Base-by-base conservation (phyloP, 441 rosid species). In the Gossypium gossypioides region DNA sequence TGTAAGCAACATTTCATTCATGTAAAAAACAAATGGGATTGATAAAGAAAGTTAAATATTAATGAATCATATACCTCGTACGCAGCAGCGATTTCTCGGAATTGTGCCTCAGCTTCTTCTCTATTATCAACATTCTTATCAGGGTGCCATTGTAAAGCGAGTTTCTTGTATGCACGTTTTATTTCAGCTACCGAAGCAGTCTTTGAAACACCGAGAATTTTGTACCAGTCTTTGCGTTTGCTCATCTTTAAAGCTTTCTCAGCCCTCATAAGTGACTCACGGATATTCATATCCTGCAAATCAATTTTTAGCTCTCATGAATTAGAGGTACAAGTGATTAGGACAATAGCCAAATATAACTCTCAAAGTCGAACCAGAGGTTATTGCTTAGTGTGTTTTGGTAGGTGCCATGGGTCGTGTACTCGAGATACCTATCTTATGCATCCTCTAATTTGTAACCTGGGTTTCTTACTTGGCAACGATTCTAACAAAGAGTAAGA, bases 181-280 rank as follows among this genome's bases (percentile, higher is more conserved):
- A 95, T 92, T 72, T 95, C 99, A 22, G 94, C 60, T 37, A 91
- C 63, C 3, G 96, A 81, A 1, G 99, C 93, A 2, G 89, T 87
- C 83, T 78, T 91, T 3, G 99, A 88, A 71, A 92, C 68, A 69
- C 93, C 98, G 67, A 92, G 76, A 75, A 92, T 87, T 80, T 89
- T 95, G 82, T 92, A 95, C 96, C 98, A 95, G 75, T 95, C 99
- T 80, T 92, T 87, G 62, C 98, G 84, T 78, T 92, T 91, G 79
- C 99, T 92, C 93, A 95, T 86, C 88, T 95, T 92, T 73, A 95
- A 73, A 52, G 96, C 95, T 74, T 92, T 92, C 85, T 92, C 98
- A 57, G 99, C 99, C 78, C 81, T 84, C 93, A 87, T 77, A 48
- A 89, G 78, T 18, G 89, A 82, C 82, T 92, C 98, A 32, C 91